phyloP scores from a whole-genome alignment of 345 rosid genomes.

The Euphorbia pulcherrima region DNA sequence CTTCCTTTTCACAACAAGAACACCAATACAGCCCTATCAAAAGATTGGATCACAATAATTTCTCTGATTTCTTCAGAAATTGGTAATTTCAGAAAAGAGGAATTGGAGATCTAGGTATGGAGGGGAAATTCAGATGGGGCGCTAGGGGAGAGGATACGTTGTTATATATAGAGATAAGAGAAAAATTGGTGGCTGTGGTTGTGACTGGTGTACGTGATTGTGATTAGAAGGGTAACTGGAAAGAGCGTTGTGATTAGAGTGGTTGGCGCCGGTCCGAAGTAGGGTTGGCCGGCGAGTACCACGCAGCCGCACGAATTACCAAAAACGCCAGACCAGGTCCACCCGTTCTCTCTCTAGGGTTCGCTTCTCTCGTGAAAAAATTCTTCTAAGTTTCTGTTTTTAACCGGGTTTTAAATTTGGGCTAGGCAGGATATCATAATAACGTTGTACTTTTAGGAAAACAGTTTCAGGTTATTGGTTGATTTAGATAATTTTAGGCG shows the following conservation, averaged over 20 bases:
- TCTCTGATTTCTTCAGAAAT: neutral
- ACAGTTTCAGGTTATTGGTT: too few species aligned
- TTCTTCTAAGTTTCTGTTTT: too few species aligned
- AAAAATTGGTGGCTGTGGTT: neutral
- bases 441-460: too few species aligned
- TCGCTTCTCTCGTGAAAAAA: neutral
- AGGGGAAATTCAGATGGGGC: neutral
- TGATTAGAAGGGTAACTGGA: neutral
- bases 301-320: neutral
- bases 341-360: neutral
- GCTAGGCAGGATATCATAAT: too few species aligned
- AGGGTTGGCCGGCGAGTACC: slow-evolving; percentile 4
- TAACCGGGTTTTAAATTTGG: too few species aligned
- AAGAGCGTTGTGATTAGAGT: neutral
- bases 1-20: neutral
- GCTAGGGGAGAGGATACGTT: neutral
- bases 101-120: neutral
- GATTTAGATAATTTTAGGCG: too few species aligned
- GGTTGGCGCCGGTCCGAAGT: neutral
- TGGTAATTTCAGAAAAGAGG: neutral
- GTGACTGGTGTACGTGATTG: neutral
- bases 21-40: neutral
- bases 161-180: slow-evolving; percentile 7
- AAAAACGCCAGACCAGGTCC: neutral
- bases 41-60: too few species aligned